Conservation (phyloP, 352 stramenopile genomes). For the Chrysophaeum taylorii region DNA sequence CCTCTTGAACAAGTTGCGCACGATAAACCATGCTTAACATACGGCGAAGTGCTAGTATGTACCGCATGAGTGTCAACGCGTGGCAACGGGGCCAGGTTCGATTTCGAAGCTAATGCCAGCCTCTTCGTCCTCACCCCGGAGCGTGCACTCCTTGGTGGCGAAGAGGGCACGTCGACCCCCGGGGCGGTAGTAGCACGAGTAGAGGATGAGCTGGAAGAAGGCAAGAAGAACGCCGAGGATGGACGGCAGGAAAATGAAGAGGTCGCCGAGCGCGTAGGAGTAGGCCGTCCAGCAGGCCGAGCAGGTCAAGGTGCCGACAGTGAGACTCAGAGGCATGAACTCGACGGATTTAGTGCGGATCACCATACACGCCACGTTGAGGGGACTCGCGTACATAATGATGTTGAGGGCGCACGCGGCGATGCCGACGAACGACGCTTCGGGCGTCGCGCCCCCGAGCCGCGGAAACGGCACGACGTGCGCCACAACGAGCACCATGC, state of each 20-base stretch:
- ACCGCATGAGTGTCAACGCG: no score
- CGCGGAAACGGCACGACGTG: conserved; percentile 1
- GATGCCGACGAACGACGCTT: conserved; percentile 15
- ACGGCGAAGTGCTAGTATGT: no score
- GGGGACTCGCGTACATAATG: conserved; percentile 23
- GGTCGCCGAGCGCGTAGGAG: conserved; percentile 15
- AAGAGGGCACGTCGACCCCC: no score
- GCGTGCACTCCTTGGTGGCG: no score
- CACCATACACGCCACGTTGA: conserved; percentile 18
- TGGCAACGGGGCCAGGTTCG: no score
- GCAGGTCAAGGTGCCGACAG: conserved; percentile 22
- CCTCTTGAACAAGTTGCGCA: no score
- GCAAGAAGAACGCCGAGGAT: conserved; percentile 14
- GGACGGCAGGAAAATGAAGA: conserved; percentile 20
- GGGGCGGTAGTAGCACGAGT: conserved; percentile 4
- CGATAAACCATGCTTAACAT: no score
- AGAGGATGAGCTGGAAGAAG: conserved; percentile 16
- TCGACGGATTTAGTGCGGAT: conserved; percentile 20
- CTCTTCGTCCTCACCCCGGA: no score
- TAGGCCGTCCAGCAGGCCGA: conserved; percentile 20
- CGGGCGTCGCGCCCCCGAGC: not conserved
- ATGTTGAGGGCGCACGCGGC: conserved; percentile 17
- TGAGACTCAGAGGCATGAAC: conserved; percentile 27
- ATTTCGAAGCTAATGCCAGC: no score
- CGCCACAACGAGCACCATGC: not conserved